These are phyloP conservation scores for Verticillium isaacii DNA, from an alignment of 2,329 filamentous ascomycete species.

Conservation along the genomic window DNA sequence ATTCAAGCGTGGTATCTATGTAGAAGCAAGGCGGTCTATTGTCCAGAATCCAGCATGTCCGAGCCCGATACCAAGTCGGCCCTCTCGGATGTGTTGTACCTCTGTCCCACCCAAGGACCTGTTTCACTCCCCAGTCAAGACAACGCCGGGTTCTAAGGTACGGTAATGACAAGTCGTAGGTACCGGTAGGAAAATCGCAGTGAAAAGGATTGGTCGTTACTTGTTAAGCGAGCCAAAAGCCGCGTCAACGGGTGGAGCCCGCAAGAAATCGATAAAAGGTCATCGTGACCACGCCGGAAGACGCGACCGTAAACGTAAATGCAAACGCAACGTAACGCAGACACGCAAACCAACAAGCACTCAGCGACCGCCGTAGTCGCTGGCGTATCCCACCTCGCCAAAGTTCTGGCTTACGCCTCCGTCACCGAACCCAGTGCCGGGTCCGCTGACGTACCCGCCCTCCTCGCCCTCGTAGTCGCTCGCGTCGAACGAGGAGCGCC, in stretches of 20 bases:
- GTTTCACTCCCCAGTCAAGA: not conserved
- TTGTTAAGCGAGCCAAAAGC: not conserved
- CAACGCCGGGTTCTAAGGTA: not conserved
- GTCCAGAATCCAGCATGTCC: not conserved
- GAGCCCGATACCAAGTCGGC: not conserved
- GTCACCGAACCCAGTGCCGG: constrained; percentile 56
- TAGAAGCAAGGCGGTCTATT: not conserved
- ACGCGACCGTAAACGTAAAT: not conserved
- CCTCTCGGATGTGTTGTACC: not conserved
- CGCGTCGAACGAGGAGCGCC: constrained; percentile 75
- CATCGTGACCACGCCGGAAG: not conserved
- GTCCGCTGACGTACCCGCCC: constrained; percentile 60
- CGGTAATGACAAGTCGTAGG: not conserved
- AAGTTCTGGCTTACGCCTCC: constrained; percentile 51
- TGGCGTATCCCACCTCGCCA: constrained; percentile 48
- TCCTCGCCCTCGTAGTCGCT: constrained; percentile 73
- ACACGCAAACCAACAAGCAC: not conserved
- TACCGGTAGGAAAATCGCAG: not conserved
- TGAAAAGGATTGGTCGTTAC: not conserved
- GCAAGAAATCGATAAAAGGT: not conserved
- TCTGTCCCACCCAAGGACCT: not conserved
- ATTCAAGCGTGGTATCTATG: not conserved
- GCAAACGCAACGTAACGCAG: not conserved
- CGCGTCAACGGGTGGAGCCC: not conserved
- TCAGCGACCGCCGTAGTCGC: constrained; percentile 37